Conservation (phyloP, 1,139 yeast species). For the Taphrina wiesneri region DNA sequence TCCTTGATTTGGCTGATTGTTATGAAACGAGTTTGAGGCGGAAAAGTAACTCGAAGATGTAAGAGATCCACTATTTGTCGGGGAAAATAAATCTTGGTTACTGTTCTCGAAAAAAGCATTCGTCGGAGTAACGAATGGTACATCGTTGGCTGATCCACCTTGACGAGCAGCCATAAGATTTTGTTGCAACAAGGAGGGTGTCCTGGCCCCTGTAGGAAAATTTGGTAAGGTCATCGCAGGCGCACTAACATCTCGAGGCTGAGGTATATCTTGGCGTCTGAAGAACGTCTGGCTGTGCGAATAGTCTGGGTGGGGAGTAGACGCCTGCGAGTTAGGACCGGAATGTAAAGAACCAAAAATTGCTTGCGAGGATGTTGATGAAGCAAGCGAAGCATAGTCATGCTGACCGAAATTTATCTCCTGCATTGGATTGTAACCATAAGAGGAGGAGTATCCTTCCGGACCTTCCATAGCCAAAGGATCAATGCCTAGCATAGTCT, state of each 20-base stretch:
- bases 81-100: conserved; percentile 8
- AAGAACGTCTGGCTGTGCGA: conserved; percentile 5
- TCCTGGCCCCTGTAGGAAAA: conserved; percentile 20
- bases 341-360: conserved; percentile 18
- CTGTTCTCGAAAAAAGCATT: not conserved
- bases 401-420: conserved; percentile 5
- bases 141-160: conserved; percentile 9
- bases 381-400: conserved; percentile 19
- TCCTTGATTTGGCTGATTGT: not conserved
- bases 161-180: conserved; percentile 32
- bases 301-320: conserved; percentile 22
- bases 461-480: conserved; percentile 34
- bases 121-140: conserved; percentile 2
- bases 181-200: conserved; percentile 28
- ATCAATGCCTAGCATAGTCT: conserved; percentile 14
- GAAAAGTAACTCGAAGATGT: conserved; percentile 27
- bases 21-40: not conserved
- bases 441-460: conserved; percentile 19
- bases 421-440: conserved; percentile 13
- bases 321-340: conserved; percentile 7
- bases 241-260: conserved; percentile 3
- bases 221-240: conserved; percentile 28
- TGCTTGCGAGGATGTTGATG: conserved; percentile 26
- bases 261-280: conserved; percentile 12
- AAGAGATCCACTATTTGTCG: conserved; percentile 13